Conservation (phyloP, 1,284 basidiomycete species). For the Dichomitus squalens region DNA sequence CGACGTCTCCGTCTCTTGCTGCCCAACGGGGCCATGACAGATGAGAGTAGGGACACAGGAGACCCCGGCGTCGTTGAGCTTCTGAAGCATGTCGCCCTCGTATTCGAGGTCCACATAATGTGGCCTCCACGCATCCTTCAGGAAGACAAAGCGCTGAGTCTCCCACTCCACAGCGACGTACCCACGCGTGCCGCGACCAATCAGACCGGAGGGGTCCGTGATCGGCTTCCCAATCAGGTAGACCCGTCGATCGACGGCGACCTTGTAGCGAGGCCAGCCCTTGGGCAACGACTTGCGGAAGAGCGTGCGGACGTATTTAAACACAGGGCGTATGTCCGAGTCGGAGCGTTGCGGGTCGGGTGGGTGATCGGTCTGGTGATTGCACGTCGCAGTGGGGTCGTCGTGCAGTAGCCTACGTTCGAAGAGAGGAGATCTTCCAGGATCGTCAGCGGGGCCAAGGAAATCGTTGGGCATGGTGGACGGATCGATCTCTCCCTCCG, state of each 20-base stretch:
- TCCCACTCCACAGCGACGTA: conserved; percentile 1
- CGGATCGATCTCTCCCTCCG: background rate
- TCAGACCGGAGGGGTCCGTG: background rate
- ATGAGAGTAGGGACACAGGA: background rate
- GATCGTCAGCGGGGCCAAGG: background rate
- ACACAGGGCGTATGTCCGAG: background rate
- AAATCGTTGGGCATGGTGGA: background rate
- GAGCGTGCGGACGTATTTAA: conserved; percentile 8
- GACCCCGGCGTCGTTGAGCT: background rate
- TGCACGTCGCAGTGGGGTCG: background rate
- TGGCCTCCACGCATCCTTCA: conserved; percentile 5
- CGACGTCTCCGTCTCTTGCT: background rate
- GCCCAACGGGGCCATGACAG: background rate
- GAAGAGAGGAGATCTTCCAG: background rate
- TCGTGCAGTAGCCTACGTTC: background rate
- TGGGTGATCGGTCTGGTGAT: background rate
- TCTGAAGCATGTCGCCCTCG: background rate
- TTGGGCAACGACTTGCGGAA: conserved; percentile 4
- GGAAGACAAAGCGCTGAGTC: conserved; percentile 2
- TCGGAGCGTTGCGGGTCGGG: background rate
- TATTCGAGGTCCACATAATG: background rate
- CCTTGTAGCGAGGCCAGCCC: conserved; percentile 1
- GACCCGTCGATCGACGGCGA: background rate
- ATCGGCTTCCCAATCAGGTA: background rate
- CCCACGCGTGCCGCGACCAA: conserved; percentile 2